A percentile compares a stretch with the other conserved stretches of the same genome.
phyloP scores from a whole-genome alignment of 2,329 filamentous ascomycete genomes.

The Drechslerella stenobrocha region DNA sequence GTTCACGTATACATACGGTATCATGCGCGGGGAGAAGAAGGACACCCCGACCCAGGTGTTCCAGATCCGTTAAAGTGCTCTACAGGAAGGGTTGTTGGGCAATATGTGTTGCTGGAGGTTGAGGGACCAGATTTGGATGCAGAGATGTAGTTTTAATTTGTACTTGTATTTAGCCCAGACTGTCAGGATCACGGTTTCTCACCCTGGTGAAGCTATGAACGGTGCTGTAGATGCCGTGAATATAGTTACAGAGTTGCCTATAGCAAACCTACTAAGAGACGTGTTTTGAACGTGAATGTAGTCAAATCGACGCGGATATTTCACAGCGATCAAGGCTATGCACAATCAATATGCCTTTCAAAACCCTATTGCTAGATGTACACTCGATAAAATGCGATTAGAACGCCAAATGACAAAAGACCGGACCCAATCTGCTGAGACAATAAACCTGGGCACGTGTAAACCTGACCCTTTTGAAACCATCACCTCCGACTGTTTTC shows the following conservation, averaged over 20 bases:
- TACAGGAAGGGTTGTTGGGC: no score
- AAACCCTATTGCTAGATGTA: conserved; percentile 1
- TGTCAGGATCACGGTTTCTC: no score
- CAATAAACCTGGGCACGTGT: no score
- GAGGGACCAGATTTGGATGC: no score
- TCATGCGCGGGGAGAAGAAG: conserved; percentile 50
- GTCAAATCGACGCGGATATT: neutral
- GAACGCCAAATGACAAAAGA: neutral
- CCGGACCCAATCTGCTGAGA: no score
- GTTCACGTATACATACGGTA: conserved; percentile 49
- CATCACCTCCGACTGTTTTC: neutral
- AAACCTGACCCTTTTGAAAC: conserved; percentile 5
- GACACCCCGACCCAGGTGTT: conserved; percentile 4
- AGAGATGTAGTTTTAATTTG: no score
- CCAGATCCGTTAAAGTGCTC: conserved; percentile 1
- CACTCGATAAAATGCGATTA: conserved; percentile 2
- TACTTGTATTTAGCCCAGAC: no score
- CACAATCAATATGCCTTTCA: conserved; percentile 33
- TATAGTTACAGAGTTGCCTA: no score
- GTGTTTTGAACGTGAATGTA: neutral
- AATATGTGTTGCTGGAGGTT: no score
- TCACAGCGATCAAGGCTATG: neutral
- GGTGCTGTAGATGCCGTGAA: no score
- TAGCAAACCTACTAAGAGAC: no score
- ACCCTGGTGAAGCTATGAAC: no score